These are phyloP conservation scores for Thalia dealbata DNA, from an alignment of 176 grass and related monocot species.

Conservation along the genomic window DNA sequence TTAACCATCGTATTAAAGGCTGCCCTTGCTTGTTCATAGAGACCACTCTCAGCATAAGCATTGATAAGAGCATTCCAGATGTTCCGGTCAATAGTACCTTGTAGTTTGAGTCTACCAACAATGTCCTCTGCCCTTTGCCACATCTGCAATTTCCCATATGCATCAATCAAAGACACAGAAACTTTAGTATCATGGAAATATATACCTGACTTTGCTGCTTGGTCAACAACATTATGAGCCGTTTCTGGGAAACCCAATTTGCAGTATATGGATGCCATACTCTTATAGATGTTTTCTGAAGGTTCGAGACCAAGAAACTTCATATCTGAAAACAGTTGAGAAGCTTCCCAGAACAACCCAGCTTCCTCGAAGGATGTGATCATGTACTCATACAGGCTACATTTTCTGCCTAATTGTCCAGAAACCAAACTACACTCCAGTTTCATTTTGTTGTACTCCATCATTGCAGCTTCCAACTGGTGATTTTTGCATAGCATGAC, in stretches of 20 bases:
- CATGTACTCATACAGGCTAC: conserved; percentile 53
- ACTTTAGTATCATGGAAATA: conserved; percentile 36
- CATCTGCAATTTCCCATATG: conserved; percentile 60
- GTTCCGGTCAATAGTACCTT: conserved; percentile 47
- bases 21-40: conserved; percentile 71
- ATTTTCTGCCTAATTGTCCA: conserved; percentile 33
- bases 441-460: conserved; percentile 45
- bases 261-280: conserved; percentile 54
- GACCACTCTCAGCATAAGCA: conserved; percentile 79
- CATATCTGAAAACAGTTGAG: conserved; percentile 83
- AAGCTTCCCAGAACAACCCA: conserved; percentile 54
- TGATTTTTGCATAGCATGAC: conserved; percentile 62
- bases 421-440: conserved; percentile 27
- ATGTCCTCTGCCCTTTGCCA: conserved; percentile 80
- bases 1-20: conserved; percentile 83
- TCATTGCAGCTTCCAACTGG: conserved; percentile 40
- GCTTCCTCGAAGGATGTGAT: conserved; percentile 56
- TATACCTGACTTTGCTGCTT: conserved; percentile 35
- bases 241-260: conserved; percentile 89
- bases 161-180: conserved; percentile 58
- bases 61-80: conserved; percentile 88
- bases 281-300: conserved; percentile 53
- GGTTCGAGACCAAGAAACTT: conserved; percentile 49
- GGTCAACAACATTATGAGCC: conserved; percentile 52
- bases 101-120: conserved; percentile 47